Conservation (phyloP, 2,329 filamentous ascomycete species). For the Colletotrichum melonis region DNA sequence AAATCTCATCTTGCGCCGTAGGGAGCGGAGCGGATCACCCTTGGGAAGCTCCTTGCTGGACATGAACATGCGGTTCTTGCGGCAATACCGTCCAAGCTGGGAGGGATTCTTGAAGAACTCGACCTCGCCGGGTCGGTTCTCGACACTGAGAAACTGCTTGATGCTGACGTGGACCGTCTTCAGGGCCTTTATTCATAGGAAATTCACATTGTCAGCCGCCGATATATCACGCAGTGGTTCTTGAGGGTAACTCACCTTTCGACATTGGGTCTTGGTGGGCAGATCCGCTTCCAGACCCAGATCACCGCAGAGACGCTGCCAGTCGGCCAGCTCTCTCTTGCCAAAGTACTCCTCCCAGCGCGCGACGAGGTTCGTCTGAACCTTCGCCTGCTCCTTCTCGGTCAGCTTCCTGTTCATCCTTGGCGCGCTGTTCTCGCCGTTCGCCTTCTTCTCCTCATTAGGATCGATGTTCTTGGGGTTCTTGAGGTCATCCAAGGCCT, state of each 20-base stretch:
- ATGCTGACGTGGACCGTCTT: constrained; percentile 60
- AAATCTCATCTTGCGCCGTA: constrained; percentile 42
- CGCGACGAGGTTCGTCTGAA: neutral
- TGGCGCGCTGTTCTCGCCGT: neutral
- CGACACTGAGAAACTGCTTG: constrained; percentile 55
- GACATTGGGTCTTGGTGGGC: constrained; percentile 57
- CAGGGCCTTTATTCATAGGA: constrained; percentile 51
- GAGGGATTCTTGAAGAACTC: constrained; percentile 45
- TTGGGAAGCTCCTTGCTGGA: constrained; percentile 56
- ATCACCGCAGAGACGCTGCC: constrained; percentile 57
- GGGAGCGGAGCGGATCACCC: constrained; percentile 50
- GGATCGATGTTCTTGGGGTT: neutral
- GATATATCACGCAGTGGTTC: neutral
- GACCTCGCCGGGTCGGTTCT: constrained; percentile 41
- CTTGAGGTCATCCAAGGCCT: neutral
- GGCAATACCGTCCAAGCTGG: constrained; percentile 51
- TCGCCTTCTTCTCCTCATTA: neutral
- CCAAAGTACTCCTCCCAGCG: constrained; percentile 47
- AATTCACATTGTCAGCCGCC: neutral
- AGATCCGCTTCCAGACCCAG: constrained; percentile 52
- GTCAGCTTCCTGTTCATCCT: constrained; percentile 14
- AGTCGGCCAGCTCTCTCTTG: constrained; percentile 50
- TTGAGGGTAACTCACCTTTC: constrained; percentile 47
- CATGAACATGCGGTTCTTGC: constrained; percentile 50
- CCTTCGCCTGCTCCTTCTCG: neutral